Conservation (phyloP, 257 asterid genomes). For the Nicotiana obtusifolia region DNA sequence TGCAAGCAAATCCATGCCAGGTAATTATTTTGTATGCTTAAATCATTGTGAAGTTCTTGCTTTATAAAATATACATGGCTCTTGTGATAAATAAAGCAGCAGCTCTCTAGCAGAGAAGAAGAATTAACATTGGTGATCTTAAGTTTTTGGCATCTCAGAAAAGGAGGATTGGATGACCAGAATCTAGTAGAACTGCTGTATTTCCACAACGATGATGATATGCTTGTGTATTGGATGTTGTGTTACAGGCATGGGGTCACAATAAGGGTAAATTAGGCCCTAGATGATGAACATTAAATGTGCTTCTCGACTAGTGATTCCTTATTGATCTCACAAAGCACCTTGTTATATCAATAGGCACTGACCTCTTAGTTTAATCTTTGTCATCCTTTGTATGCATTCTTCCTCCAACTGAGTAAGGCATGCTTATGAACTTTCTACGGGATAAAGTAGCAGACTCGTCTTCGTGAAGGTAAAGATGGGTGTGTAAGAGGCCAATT, state of each 20-base stretch:
- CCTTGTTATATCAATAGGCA: background rate
- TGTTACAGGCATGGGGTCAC: background rate
- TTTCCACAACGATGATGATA: background rate
- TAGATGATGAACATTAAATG: background rate
- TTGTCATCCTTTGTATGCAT: background rate
- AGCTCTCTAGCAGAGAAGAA: background rate
- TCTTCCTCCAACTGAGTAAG: background rate
- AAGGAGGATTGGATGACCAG: background rate
- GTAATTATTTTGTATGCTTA: constrained; percentile 19
- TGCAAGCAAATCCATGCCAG: constrained; percentile 98
- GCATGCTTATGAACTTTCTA: background rate
- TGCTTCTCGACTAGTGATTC: background rate
- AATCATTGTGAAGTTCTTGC: background rate
- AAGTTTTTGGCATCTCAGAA: background rate
- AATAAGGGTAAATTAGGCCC: background rate
- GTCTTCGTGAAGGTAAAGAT: background rate
- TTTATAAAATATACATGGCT: background rate
- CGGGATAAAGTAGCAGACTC: background rate
- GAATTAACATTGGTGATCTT: background rate
- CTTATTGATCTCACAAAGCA: background rate
- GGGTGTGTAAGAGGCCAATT: background rate
- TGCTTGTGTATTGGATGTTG: background rate
- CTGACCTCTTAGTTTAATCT: background rate
- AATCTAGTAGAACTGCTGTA: background rate
- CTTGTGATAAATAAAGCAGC: background rate